Conservation (phyloP, 768 basidiomycete species). For the Antrodiella citrinella region DNA sequence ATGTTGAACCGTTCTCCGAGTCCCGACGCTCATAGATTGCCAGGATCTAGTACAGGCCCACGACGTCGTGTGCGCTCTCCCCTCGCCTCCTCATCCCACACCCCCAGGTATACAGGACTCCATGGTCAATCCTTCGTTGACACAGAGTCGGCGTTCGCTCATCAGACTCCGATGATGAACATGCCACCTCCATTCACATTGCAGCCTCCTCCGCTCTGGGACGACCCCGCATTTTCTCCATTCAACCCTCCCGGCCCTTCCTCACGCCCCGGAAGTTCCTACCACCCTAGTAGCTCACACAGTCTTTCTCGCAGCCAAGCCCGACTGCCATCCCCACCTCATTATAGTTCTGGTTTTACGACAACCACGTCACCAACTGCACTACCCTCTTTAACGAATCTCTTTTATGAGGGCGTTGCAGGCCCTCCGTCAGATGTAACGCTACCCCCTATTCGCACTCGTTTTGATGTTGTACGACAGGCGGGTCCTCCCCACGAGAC, state of each 20-base stretch:
- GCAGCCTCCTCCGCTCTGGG: slow-evolving; percentile 64
- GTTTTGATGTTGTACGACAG: not conserved
- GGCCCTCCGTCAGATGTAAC: not conserved
- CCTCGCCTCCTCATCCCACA: not conserved
- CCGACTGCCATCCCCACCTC: slow-evolving; percentile 2
- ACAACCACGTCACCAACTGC: not conserved
- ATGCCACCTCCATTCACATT: slow-evolving; percentile 55
- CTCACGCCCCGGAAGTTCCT: slow-evolving; percentile 3
- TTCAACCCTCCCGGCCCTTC: slow-evolving; percentile 16
- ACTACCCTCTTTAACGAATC: not conserved
- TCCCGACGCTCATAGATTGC: slow-evolving; percentile 4
- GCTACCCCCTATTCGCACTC: slow-evolving; percentile 1
- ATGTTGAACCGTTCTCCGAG: slow-evolving; percentile 13
- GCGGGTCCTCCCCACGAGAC: not conserved
- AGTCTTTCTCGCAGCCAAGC: not conserved
- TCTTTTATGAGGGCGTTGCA: not conserved
- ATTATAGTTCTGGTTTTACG: not conserved
- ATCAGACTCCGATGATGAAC: slow-evolving; percentile 10
- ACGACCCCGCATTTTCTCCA: slow-evolving; percentile 31
- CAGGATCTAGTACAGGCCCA: slow-evolving; percentile 1
- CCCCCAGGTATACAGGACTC: not conserved
- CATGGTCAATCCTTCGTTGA: not conserved
- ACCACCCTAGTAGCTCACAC: not conserved
- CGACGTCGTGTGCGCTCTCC: slow-evolving; percentile 6
- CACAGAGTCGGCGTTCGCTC: slow-evolving; percentile 16